Evolutionary conservation across 768 basidiomycete species (phyloP), one percentile per base, ranked within the genome.

Genomic region (Dioszegia crocea): DNA sequence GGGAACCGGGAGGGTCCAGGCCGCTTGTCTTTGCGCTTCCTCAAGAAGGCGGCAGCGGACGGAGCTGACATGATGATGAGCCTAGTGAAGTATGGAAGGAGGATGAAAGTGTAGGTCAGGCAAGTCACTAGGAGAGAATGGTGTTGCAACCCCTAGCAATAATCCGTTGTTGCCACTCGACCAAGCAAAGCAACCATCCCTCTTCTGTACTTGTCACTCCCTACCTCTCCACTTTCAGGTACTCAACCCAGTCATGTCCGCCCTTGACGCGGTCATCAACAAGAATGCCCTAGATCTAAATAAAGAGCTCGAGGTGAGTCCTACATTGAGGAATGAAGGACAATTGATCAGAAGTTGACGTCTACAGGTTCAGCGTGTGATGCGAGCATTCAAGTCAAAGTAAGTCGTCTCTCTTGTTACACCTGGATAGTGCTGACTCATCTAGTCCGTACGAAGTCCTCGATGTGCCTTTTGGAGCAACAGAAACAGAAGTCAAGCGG

Each of bases 351-450:
- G 26, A 27, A 33, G 40, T 29, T 64, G 64, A 62, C 36, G 14
- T 47, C 33, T 51, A 6, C 57, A 78, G 77, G 79, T 80, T 26
- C 90, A 94, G 57, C 85, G 96, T 24, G 91, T 99, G 63, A 80
- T 98, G 48, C 88, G 86, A 67, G 87, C 93, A 0, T 98, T 99
- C 84, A 98, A 91, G 77, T 83, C 98, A 68, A 99, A 98, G 92
- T 94, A 59, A 65, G 85, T 78, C 27, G 0, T 23, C 12, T 24
- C 23, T 16, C 50, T 26, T 27, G 30, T n/a, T 36, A 40, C 33
- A 12, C 58, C n/a, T 4, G 33, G 38, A 12, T 16, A 19, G 9
- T 23, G 48, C 45, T 49, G 38, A 49, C 33, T 33, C 19, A 17
- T 31, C 33, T 59, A 94, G 91, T 75, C 90, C 96, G 38, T 99